Percentiles rank a stretch among this genome's conserved stretches.
Evolutionary conservation across 2,329 filamentous ascomycete genomes (phyloP).

Genomic region (Aureobasidium lini): DNA sequence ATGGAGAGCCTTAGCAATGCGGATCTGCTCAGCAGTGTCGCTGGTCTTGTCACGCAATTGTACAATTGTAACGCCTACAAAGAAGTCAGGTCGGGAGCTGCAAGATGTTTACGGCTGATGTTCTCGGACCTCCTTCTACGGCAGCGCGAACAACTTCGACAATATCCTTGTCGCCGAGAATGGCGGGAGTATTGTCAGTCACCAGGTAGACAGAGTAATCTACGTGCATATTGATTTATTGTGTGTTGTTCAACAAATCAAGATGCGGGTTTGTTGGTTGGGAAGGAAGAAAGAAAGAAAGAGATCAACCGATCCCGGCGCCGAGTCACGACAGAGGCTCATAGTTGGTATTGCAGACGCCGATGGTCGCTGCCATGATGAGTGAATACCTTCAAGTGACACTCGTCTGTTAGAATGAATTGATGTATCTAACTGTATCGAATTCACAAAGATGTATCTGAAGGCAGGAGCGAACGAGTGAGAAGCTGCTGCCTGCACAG

Average conservation of each 20-base stretch:
- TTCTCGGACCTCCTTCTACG: conserved; percentile 56
- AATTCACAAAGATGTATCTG: background rate
- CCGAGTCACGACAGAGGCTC: background rate
- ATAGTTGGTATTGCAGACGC: background rate
- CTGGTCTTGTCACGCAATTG: conserved; percentile 86
- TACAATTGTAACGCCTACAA: conserved; percentile 65
- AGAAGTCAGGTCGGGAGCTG: background rate
- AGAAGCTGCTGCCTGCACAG: background rate
- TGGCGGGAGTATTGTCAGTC: conserved; percentile 82
- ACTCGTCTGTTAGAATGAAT: background rate
- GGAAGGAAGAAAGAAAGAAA: background rate
- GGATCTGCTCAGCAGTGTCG: conserved; percentile 63
- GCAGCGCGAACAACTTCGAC: conserved; percentile 67
- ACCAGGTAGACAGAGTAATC: conserved; percentile 86
- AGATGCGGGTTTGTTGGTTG: background rate
- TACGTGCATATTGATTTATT: conserved; percentile 31
- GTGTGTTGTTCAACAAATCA: background rate
- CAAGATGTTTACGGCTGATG: background rate
- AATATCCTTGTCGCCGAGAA: conserved; percentile 66
- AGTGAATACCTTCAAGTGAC: background rate
- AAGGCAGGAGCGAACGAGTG: background rate
- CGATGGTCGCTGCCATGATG: background rate
- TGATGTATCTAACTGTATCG: too few species aligned
- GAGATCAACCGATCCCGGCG: conserved; percentile 8
- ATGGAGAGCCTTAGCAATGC: conserved; percentile 65